Percentiles rank a stretch among this genome's conserved stretches.
Conservation (phyloP, 768 basidiomycete species). For the Phlebiopsis flavidoalba region DNA sequence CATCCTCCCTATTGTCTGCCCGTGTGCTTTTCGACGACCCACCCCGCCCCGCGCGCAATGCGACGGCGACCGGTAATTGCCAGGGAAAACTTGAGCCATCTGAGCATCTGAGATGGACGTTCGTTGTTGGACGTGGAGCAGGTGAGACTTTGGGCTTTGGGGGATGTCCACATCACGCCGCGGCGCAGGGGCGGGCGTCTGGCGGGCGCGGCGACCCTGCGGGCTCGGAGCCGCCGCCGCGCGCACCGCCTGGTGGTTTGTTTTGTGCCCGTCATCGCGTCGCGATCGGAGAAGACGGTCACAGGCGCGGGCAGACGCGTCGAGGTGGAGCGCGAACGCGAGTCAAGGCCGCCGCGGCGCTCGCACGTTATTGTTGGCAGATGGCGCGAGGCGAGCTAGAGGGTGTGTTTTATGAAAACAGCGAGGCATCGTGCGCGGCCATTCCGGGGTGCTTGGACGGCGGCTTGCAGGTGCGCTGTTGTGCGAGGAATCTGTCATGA, state of each 20-base stretch:
- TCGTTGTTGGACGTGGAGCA: neutral
- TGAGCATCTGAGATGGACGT: neutral
- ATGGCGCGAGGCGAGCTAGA: neutral
- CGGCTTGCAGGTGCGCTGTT: neutral
- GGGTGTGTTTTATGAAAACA: neutral
- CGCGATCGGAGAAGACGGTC: neutral
- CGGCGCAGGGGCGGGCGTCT: neutral
- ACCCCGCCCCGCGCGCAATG: neutral
- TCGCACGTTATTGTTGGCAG: neutral
- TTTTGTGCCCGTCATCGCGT: neutral
- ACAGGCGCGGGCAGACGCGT: neutral
- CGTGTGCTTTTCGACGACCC: neutral
- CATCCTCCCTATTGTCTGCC: neutral
- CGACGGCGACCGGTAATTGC: neutral
- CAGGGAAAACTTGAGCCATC: too few species aligned
- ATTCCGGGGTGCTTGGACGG: neutral
- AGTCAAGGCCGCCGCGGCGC: neutral
- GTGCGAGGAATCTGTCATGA: neutral
- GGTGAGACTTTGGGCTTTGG: neutral
- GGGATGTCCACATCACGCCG: neutral
- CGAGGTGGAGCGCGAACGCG: neutral
- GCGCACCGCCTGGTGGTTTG: neutral
- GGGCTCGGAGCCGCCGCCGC: too few species aligned
- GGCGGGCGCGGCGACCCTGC: neutral
- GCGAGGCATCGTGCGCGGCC: neutral